A percentile compares a stretch with the other conserved stretches of the same genome.
Evolutionary conservation across 2,329 filamentous ascomycete genomes (phyloP).

Genomic region (Beauveria sp.): DNA sequence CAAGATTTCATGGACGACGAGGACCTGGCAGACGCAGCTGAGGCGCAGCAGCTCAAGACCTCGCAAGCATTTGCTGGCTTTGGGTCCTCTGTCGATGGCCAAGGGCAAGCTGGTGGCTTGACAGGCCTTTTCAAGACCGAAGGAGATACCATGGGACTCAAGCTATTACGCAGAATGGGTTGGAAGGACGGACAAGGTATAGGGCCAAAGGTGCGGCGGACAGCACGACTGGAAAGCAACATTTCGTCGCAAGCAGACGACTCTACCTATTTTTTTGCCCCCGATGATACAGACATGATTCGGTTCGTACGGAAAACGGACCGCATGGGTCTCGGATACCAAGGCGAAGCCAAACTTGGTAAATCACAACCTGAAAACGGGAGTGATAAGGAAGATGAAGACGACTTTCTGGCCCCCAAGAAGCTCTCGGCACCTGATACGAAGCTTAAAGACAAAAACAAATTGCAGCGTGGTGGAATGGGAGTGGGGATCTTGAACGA

Average conservation of each 20-base stretch:
- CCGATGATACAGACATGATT: conserved; percentile 68
- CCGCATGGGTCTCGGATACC: conserved; percentile 62
- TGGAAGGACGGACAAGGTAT: conserved; percentile 94
- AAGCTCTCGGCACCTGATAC: conserved; percentile 17
- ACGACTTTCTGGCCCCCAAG: conserved; percentile 17
- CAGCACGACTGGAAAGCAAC: conserved; percentile 54
- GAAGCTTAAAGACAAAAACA: conserved; percentile 45
- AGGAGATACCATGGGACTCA: conserved; percentile 81
- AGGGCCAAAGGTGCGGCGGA: conserved; percentile 74
- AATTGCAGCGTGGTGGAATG: conserved; percentile 53
- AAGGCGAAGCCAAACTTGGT: conserved; percentile 48
- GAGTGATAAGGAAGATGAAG: conserved; percentile 39
- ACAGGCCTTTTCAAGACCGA: conserved; percentile 64
- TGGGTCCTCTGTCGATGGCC: conserved; percentile 56
- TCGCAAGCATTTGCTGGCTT: conserved; percentile 67
- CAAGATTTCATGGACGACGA: conserved; percentile 99
- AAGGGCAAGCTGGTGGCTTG: conserved; percentile 34
- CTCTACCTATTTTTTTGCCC: conserved; percentile 70
- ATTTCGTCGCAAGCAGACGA: conserved; percentile 30
- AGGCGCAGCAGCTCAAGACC: conserved; percentile 68
- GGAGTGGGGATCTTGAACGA: conserved; percentile 88
- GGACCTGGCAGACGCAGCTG: conserved; percentile 79
- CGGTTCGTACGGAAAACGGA: conserved; percentile 58
- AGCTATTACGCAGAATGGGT: conserved; percentile 83
- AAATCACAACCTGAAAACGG: conserved; percentile 27